Evolutionary conservation across 108 stramenopile species (phyloP).

Genomic region (Fragilaria radians): DNA sequence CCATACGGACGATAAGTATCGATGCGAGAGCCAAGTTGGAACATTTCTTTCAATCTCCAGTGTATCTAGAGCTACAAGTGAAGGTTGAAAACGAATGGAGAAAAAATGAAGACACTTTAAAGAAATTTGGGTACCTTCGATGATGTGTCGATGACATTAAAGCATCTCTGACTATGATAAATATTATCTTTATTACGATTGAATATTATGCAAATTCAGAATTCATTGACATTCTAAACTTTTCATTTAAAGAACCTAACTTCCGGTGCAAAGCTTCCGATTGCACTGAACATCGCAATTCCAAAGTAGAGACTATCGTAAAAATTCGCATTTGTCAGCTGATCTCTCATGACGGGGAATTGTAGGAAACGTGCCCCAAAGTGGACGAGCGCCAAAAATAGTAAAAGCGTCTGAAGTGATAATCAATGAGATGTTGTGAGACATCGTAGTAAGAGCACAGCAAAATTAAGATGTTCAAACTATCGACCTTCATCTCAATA

Average conservation of each 20-base stretch:
- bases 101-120: conserved; percentile 64
- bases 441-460: neutral
- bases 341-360: neutral
- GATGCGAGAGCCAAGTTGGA: conserved; percentile 72
- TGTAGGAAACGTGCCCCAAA: neutral
- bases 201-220: too few species aligned
- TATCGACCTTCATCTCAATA: neutral
- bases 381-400: neutral
- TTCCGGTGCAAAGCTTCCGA: neutral
- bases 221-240: too few species aligned
- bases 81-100: conserved; percentile 96
- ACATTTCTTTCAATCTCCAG: conserved; percentile 48
- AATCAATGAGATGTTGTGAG: neutral
- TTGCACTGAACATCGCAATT: neutral
- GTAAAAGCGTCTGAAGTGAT: neutral
- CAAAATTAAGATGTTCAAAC: neutral
- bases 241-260: neutral
- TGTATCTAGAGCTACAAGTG: conserved; percentile 72
- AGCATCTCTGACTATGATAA: neutral
- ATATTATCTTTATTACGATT: neutral
- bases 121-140: conserved; percentile 76
- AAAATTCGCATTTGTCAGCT: neutral
- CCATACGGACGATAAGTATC: conserved; percentile 84
- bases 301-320: neutral
- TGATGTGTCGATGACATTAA: too few species aligned